phyloP scores from a whole-genome alignment of 345 rosid genomes.

The Noccaea caerulescens region DNA sequence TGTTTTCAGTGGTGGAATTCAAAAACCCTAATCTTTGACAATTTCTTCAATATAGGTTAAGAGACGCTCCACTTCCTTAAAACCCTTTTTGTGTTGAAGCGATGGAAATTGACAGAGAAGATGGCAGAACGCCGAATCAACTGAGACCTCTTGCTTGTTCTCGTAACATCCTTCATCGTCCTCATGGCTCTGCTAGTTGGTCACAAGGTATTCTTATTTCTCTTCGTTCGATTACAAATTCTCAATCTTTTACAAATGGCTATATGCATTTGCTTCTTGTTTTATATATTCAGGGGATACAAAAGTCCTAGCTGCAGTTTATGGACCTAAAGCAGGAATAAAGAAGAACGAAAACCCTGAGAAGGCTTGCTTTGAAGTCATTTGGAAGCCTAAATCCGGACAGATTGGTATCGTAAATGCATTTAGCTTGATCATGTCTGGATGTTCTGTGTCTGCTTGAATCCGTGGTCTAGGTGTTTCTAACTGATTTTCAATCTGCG shows the following conservation, averaged over 20 bases:
- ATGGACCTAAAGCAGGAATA: slow-evolving; percentile 92
- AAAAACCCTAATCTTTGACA: not conserved
- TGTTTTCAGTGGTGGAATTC: not conserved
- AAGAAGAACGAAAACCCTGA: slow-evolving; percentile 92
- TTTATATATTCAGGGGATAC: slow-evolving; percentile 63
- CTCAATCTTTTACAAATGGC: not conserved
- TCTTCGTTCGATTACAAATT: not conserved
- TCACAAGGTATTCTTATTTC: slow-evolving; percentile 63
- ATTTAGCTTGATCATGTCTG: not conserved
- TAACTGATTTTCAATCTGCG: not conserved
- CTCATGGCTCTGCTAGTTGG: slow-evolving; percentile 98
- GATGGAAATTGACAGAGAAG: slow-evolving; percentile 71
- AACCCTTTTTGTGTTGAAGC: not conserved
- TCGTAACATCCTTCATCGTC: slow-evolving; percentile 75
- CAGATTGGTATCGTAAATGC: slow-evolving; percentile 59
- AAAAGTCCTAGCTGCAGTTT: slow-evolving; percentile 84
- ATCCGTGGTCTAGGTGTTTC: not conserved
- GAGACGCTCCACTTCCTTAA: slow-evolving; percentile 9
- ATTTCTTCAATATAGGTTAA: not conserved
- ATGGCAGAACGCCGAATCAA: slow-evolving; percentile 70
- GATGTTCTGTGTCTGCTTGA: slow-evolving; percentile 5
- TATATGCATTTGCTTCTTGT: not conserved
- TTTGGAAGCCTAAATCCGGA: slow-evolving; percentile 94
- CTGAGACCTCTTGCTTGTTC: slow-evolving; percentile 80
- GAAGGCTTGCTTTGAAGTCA: slow-evolving; percentile 85